These are phyloP conservation scores for Penicillium occitanis DNA, from an alignment of 2,329 filamentous ascomycete species.

Conservation along the genomic window DNA sequence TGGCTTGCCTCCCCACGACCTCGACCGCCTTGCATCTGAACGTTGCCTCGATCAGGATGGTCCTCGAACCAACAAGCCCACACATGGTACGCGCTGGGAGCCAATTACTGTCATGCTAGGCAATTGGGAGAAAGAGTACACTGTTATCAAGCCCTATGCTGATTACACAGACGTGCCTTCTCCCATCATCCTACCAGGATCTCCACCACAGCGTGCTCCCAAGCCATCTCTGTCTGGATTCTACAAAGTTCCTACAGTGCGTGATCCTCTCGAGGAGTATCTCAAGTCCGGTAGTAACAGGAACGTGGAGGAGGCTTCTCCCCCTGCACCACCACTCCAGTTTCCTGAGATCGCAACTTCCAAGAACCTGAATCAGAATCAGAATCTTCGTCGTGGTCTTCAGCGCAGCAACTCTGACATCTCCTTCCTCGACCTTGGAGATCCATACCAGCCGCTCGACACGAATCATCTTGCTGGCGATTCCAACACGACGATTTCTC, in stretches of 20 bases:
- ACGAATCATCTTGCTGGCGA: neutral
- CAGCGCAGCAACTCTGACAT: conserved; percentile 19
- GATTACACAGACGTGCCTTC: conserved; percentile 16
- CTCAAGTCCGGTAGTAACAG: too few species aligned
- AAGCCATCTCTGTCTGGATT: conserved; percentile 15
- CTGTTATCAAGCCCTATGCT: conserved; percentile 8
- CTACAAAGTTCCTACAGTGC: conserved; percentile 1
- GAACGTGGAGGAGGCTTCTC: neutral
- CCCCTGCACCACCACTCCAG: conserved; percentile 5
- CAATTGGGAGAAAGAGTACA: conserved; percentile 4
- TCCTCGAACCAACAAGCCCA: neutral
- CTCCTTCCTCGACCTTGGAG: conserved; percentile 13
- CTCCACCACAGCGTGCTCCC: conserved; percentile 12
- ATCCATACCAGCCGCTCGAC: conserved; percentile 1
- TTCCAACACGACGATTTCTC: neutral
- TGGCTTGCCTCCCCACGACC: neutral
- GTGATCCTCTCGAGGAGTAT: neutral
- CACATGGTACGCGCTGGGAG: conserved; percentile 10
- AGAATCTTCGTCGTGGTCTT: neutral
- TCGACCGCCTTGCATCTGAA: neutral
- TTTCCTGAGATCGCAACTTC: neutral
- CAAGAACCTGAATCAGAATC: neutral
- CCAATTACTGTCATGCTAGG: conserved; percentile 14
- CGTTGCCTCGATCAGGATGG: neutral
- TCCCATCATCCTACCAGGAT: conserved; percentile 19